phyloP scores from a whole-genome alignment of 78 protist species.

The Trichosphaerium sp. region DNA sequence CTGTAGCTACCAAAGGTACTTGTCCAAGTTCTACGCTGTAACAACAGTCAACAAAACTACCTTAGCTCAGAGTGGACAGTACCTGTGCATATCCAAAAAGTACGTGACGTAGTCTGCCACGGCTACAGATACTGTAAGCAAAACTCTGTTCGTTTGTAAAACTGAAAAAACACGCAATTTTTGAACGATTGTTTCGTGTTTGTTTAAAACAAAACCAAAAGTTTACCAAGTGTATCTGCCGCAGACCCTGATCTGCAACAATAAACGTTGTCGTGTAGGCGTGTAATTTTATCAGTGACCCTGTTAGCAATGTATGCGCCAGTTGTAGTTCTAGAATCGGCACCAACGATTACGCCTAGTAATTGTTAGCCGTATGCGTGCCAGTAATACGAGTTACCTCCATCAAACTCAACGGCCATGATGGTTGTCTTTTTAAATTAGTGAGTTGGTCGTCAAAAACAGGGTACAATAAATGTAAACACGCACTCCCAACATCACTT shows the following conservation, averaged over 20 bases:
- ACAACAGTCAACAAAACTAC: too few species aligned
- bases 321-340: conserved; percentile 92
- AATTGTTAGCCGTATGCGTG: too few species aligned
- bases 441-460: too few species aligned
- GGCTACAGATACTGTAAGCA: too few species aligned
- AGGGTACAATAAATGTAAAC: too few species aligned
- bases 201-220: too few species aligned
- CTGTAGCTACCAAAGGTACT: conserved; percentile 73
- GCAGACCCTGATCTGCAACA: conserved; percentile 96
- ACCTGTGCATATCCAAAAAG: conserved; percentile 68
- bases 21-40: conserved; percentile 62
- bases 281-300: conserved; percentile 88
- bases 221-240: conserved; percentile 98
- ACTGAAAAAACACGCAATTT: too few species aligned
- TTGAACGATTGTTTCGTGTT: too few species aligned
- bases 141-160: too few species aligned
- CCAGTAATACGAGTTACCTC: too few species aligned
- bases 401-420: conserved; percentile 89
- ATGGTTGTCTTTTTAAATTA: conserved; percentile 84
- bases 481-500: too few species aligned
- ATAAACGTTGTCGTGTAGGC: conserved; percentile 69
- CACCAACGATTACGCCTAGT: conserved; percentile 91
- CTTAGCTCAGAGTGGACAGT: neutral
- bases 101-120: conserved; percentile 67
- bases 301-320: conserved; percentile 88